These are phyloP conservation scores for Candida maesae DNA, from an alignment of 805 yeast species.

Conservation along the genomic window DNA sequence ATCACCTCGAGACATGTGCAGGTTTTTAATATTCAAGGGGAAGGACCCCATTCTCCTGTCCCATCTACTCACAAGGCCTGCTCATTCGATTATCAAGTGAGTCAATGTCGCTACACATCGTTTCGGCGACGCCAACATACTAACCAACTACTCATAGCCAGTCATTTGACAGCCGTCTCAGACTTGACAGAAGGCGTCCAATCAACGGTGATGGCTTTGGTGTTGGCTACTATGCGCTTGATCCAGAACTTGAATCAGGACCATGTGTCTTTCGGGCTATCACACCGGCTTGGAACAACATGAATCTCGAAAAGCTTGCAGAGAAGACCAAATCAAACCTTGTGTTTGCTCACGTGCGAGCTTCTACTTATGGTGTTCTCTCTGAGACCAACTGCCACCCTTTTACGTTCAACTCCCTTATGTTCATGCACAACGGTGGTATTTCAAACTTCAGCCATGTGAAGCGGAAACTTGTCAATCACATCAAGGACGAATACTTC, in stretches of 20 bases:
- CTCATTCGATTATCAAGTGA: conserved; percentile 86
- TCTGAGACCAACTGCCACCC: conserved; percentile 98
- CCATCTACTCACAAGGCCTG: conserved; percentile 87
- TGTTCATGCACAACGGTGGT: conserved; percentile 98
- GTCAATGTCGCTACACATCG: no score
- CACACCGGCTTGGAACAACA: conserved; percentile 98
- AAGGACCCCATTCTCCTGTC: conserved; percentile 83
- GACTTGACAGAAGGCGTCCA: conserved; percentile 86
- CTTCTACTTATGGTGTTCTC: conserved; percentile 91
- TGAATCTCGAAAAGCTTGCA: conserved; percentile 79
- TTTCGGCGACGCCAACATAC: background rate
- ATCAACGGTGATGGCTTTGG: conserved; percentile 99
- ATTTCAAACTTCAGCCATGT: conserved; percentile 68
- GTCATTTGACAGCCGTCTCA: conserved; percentile 83
- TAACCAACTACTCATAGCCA: conserved; percentile 37
- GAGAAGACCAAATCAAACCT: conserved; percentile 80
- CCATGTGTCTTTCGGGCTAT: conserved; percentile 95
- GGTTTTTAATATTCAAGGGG: conserved; percentile 83
- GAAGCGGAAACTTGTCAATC: conserved; percentile 67
- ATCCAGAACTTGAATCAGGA: conserved; percentile 54
- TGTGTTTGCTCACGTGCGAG: conserved; percentile 94
- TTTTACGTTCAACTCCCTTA: conserved; percentile 76
- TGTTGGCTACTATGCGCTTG: conserved; percentile 83
- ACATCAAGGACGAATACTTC: conserved; percentile 77
- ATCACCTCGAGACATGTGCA: no score